Percentiles rank a stretch among this genome's conserved stretches.
Conservation (phyloP, 805 yeast genomes). For the Nakazawaea pomicola region DNA sequence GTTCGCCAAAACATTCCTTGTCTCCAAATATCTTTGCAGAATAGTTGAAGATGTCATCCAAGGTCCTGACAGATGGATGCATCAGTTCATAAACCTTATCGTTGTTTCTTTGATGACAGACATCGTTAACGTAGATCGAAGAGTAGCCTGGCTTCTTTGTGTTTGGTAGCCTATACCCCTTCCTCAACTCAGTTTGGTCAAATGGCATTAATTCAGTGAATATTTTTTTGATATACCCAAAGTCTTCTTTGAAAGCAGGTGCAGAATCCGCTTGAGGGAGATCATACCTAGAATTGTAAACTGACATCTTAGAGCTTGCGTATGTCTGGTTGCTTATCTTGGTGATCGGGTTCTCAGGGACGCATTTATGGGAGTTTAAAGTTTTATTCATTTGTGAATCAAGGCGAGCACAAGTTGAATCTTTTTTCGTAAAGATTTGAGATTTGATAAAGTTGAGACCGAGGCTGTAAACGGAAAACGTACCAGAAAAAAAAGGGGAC, state of each 20-base stretch:
- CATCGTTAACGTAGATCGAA: constrained; percentile 6
- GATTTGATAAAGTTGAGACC: too few species aligned
- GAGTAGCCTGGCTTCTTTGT: constrained; percentile 8
- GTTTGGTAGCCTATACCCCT: constrained; percentile 4
- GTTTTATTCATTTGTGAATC: too few species aligned
- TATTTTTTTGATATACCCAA: constrained; percentile 1
- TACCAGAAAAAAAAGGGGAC: too few species aligned
- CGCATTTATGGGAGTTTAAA: too few species aligned
- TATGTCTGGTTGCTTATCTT: too few species aligned
- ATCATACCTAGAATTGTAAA: too few species aligned
- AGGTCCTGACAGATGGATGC: constrained; percentile 33
- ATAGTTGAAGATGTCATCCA: constrained; percentile 28
- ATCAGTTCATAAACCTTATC: constrained; percentile 14
- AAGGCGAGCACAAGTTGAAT: too few species aligned
- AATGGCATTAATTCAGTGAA: constrained; percentile 3
- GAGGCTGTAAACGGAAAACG: too few species aligned
- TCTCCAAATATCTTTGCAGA: constrained; percentile 23
- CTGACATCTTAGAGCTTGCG: too few species aligned
- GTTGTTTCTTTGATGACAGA: background rate
- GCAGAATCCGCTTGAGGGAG: background rate
- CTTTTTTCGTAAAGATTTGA: too few species aligned
- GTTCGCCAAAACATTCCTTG: constrained; percentile 31
- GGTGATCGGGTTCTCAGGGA: too few species aligned
- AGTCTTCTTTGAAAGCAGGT: background rate
- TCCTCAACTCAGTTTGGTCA: background rate